Base-by-base conservation (phyloP, 2,329 filamentous ascomycete species). In the Colletotrichum sidae region DNA sequence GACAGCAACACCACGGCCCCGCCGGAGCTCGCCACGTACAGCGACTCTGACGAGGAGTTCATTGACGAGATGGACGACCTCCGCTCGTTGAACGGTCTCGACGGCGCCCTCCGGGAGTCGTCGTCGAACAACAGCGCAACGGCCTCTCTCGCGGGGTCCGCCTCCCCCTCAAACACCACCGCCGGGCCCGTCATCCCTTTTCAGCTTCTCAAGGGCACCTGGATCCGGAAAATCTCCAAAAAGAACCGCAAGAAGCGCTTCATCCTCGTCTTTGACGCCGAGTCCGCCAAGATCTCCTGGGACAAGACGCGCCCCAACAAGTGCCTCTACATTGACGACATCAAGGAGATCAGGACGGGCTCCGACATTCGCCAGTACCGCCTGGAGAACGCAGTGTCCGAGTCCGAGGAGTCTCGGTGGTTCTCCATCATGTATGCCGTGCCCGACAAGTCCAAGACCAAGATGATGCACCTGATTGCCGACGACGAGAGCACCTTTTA, bases 291-390 rank as follows among this genome's bases (percentile, higher is more conserved):
- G 77, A 92, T 99, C 33, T 91, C 86, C 34, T 98, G 95, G 95
- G 92, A 97, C 76, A 86, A 89, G 51, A 88, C 86, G 8, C 89
- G 92, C 41, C 90, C 92, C 1, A 87, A 89, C 33, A 98, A 97
- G 76, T 89, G 88, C 57, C 91, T 99, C 69, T 96, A 97, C 76
- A 92, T 99, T 68, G 96, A 99, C 73, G 94, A 98, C 75, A 95
- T 99, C 72, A 91, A 92, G 73, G 94, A 97, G 73, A 94, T 98
- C 52, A 90, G 94, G 68, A 88, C 90, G 39, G 94, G 93, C 15
- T 86, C 87, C 11, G 93, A 98, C 74, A 93, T 95, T 15, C 89
- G 92, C 62, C 95, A 97, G 75, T 97, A 97, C 75, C 91, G 93
- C 46, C 89, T 95, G 72, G 94, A 97, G 76, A 92, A 92, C 73